Evolutionary conservation across 2,329 filamentous ascomycete genomes (phyloP).

Genomic region (Pseudogymnoascus sp.): DNA sequence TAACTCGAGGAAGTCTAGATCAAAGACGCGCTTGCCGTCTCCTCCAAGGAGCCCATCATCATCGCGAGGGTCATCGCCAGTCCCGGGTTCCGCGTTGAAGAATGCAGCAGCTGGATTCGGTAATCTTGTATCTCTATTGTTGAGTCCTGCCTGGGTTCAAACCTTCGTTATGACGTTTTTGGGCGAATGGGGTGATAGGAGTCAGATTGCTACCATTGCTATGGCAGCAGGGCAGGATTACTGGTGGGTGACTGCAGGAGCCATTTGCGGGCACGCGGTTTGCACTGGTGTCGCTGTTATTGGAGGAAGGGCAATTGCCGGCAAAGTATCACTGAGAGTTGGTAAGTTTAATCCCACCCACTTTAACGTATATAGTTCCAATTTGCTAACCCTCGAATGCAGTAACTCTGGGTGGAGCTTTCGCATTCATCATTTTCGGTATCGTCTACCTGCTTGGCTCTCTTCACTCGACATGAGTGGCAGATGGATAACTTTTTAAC

Average conservation of each 20-base stretch:
- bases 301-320: conserved; percentile 86
- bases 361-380: not conserved
- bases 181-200: conserved; percentile 95
- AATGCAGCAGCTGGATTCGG: conserved; percentile 58
- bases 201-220: conserved; percentile 95
- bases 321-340: conserved; percentile 88
- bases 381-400: conserved; percentile 22
- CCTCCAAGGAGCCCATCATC: conserved; percentile 73
- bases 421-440: conserved; percentile 86
- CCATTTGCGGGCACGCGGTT: conserved; percentile 75
- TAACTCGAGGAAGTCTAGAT: conserved; percentile 61
- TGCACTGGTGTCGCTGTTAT: conserved; percentile 91
- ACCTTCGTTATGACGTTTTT: conserved; percentile 99
- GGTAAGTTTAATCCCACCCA: conserved; percentile 56
- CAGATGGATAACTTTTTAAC: not conserved
- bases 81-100: conserved; percentile 37
- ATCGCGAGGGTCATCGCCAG: conserved; percentile 54
- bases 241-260: conserved; percentile 95
- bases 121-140: conserved; percentile 79
- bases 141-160: conserved; percentile 96
- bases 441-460: conserved; percentile 86
- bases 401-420: conserved; percentile 90
- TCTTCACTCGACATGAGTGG: conserved; percentile 46
- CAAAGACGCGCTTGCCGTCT: conserved; percentile 70
- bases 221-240: conserved; percentile 99